phyloP scores from a whole-genome alignment of 2,329 filamentous ascomycete species.

The Pseudocercospora fijiensis region DNA sequence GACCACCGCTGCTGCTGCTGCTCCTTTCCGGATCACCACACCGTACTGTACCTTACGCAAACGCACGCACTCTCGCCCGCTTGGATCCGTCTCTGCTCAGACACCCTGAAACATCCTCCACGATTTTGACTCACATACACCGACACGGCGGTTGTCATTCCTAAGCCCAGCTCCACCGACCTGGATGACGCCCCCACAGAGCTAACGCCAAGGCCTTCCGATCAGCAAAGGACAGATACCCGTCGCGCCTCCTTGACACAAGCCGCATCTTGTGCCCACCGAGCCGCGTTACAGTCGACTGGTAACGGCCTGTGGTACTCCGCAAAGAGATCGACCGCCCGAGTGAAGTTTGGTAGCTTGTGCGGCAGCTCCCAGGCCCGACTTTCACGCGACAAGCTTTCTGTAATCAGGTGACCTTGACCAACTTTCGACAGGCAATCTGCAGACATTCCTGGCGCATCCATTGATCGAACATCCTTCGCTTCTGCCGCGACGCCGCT shows the following conservation, averaged over 20 bases:
- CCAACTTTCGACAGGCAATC: conserved; percentile 18
- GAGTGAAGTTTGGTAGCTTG: conserved; percentile 26
- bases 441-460: conserved; percentile 20
- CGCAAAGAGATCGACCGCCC: conserved; percentile 23
- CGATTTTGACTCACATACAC: conserved; percentile 32
- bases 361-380: conserved; percentile 20
- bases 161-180: conserved; percentile 32
- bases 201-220: conserved; percentile 25
- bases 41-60: conserved; percentile 8
- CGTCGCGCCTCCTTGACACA: conserved; percentile 27
- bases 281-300: conserved; percentile 29
- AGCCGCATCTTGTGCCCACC: conserved; percentile 27
- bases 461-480: conserved; percentile 25
- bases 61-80: conserved; percentile 18
- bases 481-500: conserved; percentile 25
- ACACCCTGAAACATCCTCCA: conserved; percentile 28
- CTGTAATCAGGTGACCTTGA: conserved; percentile 23
- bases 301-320: conserved; percentile 28
- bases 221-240: conserved; percentile 25
- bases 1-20: neutral
- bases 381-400: conserved; percentile 25
- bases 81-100: conserved; percentile 17
- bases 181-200: conserved; percentile 31
- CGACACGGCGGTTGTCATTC: conserved; percentile 33
- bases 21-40: conserved; percentile 4